Percentiles rank a stretch among this genome's conserved stretches.
Evolutionary conservation across 768 basidiomycete genomes (phyloP).

Genomic region (Lactarius quietus): DNA sequence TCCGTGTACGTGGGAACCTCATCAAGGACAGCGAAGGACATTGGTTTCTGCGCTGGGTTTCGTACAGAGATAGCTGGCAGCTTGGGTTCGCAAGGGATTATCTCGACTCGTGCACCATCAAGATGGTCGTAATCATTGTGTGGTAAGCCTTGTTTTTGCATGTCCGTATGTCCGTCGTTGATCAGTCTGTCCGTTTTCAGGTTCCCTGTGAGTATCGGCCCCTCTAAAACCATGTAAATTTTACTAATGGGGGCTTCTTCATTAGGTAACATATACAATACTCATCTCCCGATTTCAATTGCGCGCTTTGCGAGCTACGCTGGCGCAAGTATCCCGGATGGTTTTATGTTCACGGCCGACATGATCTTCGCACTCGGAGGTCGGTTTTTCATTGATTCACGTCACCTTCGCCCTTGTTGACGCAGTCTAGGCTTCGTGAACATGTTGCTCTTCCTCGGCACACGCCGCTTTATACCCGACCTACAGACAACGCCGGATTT

Average conservation of each 20-base stretch:
- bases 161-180: not conserved
- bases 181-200: slow-evolving; percentile 7
- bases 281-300: slow-evolving; percentile 36
- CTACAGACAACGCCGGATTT: slow-evolving; percentile 28
- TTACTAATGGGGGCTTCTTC: not conserved
- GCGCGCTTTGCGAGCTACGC: slow-evolving; percentile 34
- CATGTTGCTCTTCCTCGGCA: slow-evolving; percentile 32
- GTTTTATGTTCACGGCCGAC: slow-evolving; percentile 34
- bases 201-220: slow-evolving; percentile 28
- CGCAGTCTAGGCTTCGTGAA: slow-evolving; percentile 34
- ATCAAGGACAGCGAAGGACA: slow-evolving; percentile 27
- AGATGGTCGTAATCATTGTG: slow-evolving; percentile 34
- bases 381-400: slow-evolving; percentile 4
- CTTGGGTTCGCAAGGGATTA: slow-evolving; percentile 34
- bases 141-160: slow-evolving; percentile 29
- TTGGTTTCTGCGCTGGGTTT: slow-evolving; percentile 35
- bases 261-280: slow-evolving; percentile 33
- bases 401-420: not conserved
- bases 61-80: slow-evolving; percentile 34
- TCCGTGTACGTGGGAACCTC: slow-evolving; percentile 40
- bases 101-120: slow-evolving; percentile 34
- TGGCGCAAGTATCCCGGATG: slow-evolving; percentile 31
- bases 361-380: slow-evolving; percentile 36
- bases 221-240: not conserved
- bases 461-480: slow-evolving; percentile 34